phyloP scores from a whole-genome alignment of 2,329 filamentous ascomycete species.

The Cladosporium phlei region DNA sequence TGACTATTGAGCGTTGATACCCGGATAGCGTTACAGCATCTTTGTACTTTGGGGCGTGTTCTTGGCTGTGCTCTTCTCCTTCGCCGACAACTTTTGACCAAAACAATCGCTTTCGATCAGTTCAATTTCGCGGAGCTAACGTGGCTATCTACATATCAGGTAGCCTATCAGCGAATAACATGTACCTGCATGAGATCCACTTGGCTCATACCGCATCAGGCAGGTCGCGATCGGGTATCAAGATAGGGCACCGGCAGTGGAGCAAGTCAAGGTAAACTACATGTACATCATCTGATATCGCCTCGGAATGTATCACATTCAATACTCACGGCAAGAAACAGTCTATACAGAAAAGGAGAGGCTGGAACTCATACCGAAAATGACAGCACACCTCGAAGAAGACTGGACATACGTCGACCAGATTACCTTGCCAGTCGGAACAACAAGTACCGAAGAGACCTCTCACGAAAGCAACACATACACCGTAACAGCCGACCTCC shows the following conservation, averaged over 20 bases:
- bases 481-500: conserved; percentile 28
- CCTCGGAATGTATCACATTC: background rate
- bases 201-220: background rate
- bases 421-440: background rate
- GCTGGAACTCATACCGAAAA: background rate
- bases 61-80: too few species aligned
- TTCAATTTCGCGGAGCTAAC: too few species aligned
- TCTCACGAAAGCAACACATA: background rate
- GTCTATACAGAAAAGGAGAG: background rate
- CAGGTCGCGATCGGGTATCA: background rate
- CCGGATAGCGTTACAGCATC: too few species aligned
- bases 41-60: too few species aligned
- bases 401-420: background rate
- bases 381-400: background rate
- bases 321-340: background rate
- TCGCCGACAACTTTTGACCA: too few species aligned
- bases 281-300: background rate
- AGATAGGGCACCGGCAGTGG: background rate
- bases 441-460: too few species aligned
- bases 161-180: too few species aligned
- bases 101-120: too few species aligned
- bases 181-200: too few species aligned
- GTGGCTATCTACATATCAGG: too few species aligned
- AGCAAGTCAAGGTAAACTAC: background rate
- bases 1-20: too few species aligned